These are phyloP conservation scores for Anethum foeniculum DNA, from an alignment of 140 eudicot species.

Conservation along the genomic window DNA sequence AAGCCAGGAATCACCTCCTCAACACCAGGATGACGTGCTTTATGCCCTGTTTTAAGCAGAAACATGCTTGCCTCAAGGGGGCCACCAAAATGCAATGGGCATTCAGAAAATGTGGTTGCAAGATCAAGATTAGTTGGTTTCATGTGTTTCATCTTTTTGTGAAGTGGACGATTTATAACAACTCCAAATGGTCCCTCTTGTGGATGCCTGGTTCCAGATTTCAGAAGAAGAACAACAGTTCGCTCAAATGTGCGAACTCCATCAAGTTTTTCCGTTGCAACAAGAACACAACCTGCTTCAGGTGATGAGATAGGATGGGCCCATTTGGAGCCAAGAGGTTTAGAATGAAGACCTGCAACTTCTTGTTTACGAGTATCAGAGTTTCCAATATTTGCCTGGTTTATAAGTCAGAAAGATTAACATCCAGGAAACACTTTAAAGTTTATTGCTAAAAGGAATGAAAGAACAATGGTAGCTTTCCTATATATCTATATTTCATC, in stretches of 20 bases:
- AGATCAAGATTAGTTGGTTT: constrained; percentile 63
- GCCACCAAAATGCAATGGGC: constrained; percentile 83
- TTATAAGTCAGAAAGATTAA: constrained; percentile 5
- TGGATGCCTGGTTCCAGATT: constrained; percentile 72
- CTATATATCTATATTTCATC: not conserved
- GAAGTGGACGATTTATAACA: constrained; percentile 69
- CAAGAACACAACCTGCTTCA: constrained; percentile 80
- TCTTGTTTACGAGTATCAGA: constrained; percentile 41
- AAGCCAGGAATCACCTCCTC: constrained; percentile 78
- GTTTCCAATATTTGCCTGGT: constrained; percentile 40
- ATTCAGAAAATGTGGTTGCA: constrained; percentile 74
- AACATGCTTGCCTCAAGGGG: constrained; percentile 88
- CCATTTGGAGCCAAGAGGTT: constrained; percentile 75
- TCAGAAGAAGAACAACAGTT: constrained; percentile 73
- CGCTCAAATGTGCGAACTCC: constrained; percentile 74
- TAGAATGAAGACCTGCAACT: constrained; percentile 25
- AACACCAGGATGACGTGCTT: constrained; percentile 34
- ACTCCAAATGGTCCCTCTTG: constrained; percentile 84
- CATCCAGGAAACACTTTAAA: not conserved
- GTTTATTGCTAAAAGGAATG: not conserved
- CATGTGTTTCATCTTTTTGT: constrained; percentile 72
- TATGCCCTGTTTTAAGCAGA: constrained; percentile 40
- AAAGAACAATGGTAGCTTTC: not conserved
- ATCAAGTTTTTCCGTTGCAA: constrained; percentile 89
- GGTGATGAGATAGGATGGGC: constrained; percentile 88